Conservation (phyloP, 164 flowering plant genomes). For the Vitis rotundifolia region DNA sequence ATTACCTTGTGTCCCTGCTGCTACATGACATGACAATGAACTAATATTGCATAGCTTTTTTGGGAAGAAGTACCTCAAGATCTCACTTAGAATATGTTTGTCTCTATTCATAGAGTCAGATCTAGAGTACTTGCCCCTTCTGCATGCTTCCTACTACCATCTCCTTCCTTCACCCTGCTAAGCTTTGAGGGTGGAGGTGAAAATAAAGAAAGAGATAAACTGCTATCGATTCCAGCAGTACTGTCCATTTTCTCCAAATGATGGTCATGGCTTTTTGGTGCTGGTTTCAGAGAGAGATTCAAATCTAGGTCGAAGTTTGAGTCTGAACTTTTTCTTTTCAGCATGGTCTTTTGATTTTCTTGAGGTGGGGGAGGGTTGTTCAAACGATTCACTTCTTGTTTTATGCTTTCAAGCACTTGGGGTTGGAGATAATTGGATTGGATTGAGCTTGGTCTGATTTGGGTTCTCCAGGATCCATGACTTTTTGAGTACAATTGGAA, state of each 20-base stretch:
- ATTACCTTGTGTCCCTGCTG: neutral
- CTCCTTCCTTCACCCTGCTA: constrained; percentile 17
- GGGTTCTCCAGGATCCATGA: constrained; percentile 1
- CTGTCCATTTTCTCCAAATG: neutral
- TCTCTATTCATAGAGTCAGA: constrained; percentile 52
- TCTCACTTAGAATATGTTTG: constrained; percentile 39
- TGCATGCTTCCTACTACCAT: constrained; percentile 13
- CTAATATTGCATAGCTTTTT: no score
- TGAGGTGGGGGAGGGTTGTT: neutral
- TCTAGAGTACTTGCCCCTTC: constrained; percentile 36
- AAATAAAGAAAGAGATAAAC: constrained; percentile 36
- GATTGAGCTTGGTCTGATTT: neutral
- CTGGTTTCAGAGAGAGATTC: constrained; percentile 26
- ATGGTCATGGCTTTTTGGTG: neutral
- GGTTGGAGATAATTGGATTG: neutral
- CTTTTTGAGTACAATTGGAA: neutral
- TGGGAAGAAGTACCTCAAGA: constrained; percentile 29
- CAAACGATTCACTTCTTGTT: neutral
- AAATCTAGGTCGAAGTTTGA: constrained; percentile 27
- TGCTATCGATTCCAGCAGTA: constrained; percentile 9
- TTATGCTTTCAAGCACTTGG: neutral
- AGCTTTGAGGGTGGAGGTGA: constrained; percentile 22
- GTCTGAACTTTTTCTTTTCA: constrained; percentile 19
- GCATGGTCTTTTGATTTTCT: neutral
- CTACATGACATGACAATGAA: neutral